A percentile compares a stretch with the other conserved stretches of the same genome.
Conservation (phyloP, 163 green algal genomes). For the Volvox carteri region DNA sequence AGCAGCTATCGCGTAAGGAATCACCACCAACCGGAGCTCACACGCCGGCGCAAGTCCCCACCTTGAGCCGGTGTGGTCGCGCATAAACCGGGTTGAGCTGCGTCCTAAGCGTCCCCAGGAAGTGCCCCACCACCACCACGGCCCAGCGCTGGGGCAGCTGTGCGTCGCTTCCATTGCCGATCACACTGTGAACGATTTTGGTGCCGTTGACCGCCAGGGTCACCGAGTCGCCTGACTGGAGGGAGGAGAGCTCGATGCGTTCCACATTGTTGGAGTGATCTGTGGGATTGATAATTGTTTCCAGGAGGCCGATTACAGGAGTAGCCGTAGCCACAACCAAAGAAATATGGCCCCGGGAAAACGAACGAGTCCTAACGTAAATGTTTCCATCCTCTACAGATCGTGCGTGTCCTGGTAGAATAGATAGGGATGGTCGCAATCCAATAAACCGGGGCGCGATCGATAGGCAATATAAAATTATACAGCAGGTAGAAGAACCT, state of each 20-base stretch:
- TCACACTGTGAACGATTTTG: neutral
- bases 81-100: conserved; percentile 10
- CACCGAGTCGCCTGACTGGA: neutral
- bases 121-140: conserved; percentile 17
- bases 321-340: neutral
- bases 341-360: neutral
- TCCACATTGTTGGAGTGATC: conserved; percentile 23
- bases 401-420: neutral
- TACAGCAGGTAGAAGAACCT: neutral
- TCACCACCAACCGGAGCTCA: neutral
- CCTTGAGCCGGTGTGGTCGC: neutral
- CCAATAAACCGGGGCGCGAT: neutral
- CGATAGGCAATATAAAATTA: neutral
- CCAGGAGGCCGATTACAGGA: neutral
- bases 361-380: neutral
- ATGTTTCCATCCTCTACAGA: neutral
- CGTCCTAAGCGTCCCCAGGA: neutral
- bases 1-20: neutral
- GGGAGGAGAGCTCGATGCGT: neutral
- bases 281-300: neutral
- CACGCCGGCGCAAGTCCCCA: too few relatives aligned
- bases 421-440: neutral
- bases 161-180: neutral
- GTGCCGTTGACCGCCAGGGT: neutral
- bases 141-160: conserved; percentile 24